A percentile compares a stretch with the other conserved stretches of the same genome.
Evolutionary conservation across 495 filamentous ascomycete species (phyloP).

Genomic region (Aspergillus wentii): DNA sequence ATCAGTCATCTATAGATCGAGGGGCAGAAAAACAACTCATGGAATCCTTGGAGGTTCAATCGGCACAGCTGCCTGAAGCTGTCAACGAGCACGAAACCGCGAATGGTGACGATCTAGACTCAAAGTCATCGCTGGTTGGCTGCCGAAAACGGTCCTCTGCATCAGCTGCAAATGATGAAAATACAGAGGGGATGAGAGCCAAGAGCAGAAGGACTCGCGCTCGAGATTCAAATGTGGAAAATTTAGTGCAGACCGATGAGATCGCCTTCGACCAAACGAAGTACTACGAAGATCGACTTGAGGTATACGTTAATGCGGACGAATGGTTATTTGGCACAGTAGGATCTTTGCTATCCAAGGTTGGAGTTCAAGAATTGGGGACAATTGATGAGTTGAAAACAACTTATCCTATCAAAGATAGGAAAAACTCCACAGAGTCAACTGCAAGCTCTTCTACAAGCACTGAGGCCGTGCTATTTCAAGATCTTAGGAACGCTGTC

Average conservation of each 20-base stretch:
- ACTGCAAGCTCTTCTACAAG: slow-evolving; percentile 7
- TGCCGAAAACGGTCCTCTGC: slow-evolving; percentile 48
- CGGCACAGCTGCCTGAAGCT: slow-evolving; percentile 16
- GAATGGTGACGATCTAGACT: slow-evolving; percentile 25
- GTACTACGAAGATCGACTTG: slow-evolving; percentile 66
- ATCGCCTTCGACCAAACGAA: slow-evolving; percentile 59
- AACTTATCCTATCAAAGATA: slow-evolving; percentile 10
- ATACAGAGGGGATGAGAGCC: slow-evolving; percentile 55
- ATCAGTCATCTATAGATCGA: slow-evolving; percentile 37
- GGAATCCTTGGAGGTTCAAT: slow-evolving; percentile 34
- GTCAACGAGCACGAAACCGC: slow-evolving; percentile 15
- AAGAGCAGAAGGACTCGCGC: slow-evolving; percentile 81
- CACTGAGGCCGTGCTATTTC: slow-evolving; percentile 28
- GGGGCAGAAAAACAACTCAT: slow-evolving; percentile 38
- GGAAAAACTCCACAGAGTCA: slow-evolving; percentile 13
- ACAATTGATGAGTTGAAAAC: slow-evolving; percentile 35
- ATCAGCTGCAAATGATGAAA: slow-evolving; percentile 44
- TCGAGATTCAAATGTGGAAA: slow-evolving; percentile 64
- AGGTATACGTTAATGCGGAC: slow-evolving; percentile 65
- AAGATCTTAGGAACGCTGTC: slow-evolving; percentile 51
- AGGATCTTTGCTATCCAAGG: slow-evolving; percentile 59
- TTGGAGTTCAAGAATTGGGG: slow-evolving; percentile 54
- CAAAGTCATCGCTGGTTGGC: slow-evolving; percentile 20
- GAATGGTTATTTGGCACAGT: slow-evolving; percentile 69
- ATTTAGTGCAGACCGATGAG: slow-evolving; percentile 43